Conservation (phyloP, 1,139 yeast species). For the Pichia sp. region DNA sequence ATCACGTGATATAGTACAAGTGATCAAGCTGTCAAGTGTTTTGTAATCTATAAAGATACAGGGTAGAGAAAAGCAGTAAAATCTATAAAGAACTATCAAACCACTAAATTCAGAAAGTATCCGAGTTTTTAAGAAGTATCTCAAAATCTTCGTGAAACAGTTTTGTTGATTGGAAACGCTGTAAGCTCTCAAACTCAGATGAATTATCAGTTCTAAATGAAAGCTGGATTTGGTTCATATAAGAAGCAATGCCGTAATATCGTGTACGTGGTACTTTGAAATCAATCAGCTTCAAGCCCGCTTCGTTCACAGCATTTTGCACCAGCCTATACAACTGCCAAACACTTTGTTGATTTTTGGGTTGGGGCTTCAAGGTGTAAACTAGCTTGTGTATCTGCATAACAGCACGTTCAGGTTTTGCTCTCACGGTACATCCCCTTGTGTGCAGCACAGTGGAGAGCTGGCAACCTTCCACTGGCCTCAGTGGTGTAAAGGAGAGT, state of each 20-base stretch:
- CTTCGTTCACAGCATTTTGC: neutral
- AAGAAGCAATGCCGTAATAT: slow-evolving; percentile 7
- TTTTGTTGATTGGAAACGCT: neutral
- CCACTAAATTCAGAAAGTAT: too few relatives aligned
- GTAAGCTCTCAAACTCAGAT: neutral
- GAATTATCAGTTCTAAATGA: slow-evolving; percentile 4
- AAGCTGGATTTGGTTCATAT: slow-evolving; percentile 11
- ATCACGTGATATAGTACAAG: too few relatives aligned
- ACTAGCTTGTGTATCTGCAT: neutral
- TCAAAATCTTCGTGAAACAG: neutral
- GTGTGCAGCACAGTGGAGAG: too few relatives aligned
- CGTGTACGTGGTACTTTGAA: slow-evolving; percentile 11
- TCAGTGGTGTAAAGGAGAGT: too few relatives aligned
- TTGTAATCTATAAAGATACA: too few relatives aligned
- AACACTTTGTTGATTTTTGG: slow-evolving; percentile 13
- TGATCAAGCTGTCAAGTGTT: too few relatives aligned
- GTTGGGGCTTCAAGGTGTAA: slow-evolving; percentile 10
- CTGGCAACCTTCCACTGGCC: too few relatives aligned
- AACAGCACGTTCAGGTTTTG: too few relatives aligned
- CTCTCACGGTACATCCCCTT: too few relatives aligned
- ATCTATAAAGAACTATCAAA: too few relatives aligned
- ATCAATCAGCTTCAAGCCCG: slow-evolving; percentile 5
- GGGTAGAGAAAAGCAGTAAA: too few relatives aligned
- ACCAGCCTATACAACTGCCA: slow-evolving; percentile 14
- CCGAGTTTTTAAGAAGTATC: neutral